phyloP scores from a whole-genome alignment of 2,329 filamentous ascomycete genomes.

The Pestalotiopsis sp. region DNA sequence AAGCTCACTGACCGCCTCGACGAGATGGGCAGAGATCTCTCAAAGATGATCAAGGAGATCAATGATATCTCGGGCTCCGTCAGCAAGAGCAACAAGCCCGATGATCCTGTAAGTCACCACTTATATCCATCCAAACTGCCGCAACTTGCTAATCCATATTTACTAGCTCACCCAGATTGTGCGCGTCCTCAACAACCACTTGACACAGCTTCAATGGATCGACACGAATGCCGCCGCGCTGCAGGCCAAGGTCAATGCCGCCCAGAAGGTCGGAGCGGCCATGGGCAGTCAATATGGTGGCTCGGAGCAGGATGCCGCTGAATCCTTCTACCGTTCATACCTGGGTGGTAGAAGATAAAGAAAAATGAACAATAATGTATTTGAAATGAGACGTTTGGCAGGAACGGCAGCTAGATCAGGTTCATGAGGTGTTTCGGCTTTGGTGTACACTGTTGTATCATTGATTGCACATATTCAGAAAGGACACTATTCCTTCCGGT shows the following conservation, averaged over 20 bases:
- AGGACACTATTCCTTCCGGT: neutral
- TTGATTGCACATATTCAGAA: conserved; percentile 5
- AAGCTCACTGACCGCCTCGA: conserved; percentile 88
- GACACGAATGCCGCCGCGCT: conserved; percentile 82
- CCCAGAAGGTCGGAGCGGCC: conserved; percentile 77
- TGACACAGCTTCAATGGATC: conserved; percentile 91
- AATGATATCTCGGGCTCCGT: conserved; percentile 89
- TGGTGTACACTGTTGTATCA: neutral
- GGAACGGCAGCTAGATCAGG: neutral
- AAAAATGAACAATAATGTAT: neutral
- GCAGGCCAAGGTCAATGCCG: conserved; percentile 79
- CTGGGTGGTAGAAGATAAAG: conserved; percentile 64
- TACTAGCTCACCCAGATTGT: conserved; percentile 89
- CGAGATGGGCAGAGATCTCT: conserved; percentile 90
- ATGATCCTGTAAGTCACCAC: conserved; percentile 74
- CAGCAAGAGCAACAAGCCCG: conserved; percentile 85
- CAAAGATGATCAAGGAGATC: conserved; percentile 97
- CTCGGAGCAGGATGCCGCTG: conserved; percentile 71
- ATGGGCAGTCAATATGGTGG: conserved; percentile 61
- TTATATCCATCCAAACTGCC: conserved; percentile 1
- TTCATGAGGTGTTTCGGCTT: neutral
- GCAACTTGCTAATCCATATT: conserved; percentile 25
- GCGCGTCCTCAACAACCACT: conserved; percentile 89
- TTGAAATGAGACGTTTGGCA: neutral
- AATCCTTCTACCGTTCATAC: conserved; percentile 91